A percentile compares a stretch with the other conserved stretches of the same genome.
phyloP scores from a whole-genome alignment of 1,284 basidiomycete species.

The Peniophora sp. region DNA sequence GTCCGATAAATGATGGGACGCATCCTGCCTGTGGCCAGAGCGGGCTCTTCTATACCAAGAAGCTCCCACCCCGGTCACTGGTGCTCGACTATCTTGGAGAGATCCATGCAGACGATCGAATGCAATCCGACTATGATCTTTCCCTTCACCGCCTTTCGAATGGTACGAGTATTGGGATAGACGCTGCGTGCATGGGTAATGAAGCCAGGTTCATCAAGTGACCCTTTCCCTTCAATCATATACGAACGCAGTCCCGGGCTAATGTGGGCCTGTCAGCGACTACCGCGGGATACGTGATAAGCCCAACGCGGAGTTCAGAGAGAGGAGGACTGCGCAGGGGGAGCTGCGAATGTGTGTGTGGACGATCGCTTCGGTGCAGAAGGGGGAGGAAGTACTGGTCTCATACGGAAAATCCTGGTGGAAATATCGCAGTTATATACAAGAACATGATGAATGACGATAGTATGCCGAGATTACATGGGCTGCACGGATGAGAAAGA shows the following conservation, averaged over 20 bases:
- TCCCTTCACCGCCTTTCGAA: constrained; percentile 58
- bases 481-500: no score
- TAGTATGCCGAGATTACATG: constrained; percentile 1
- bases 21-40: constrained; percentile 81
- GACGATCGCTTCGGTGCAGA: constrained; percentile 56
- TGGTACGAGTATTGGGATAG: constrained; percentile 56
- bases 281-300: constrained; percentile 63
- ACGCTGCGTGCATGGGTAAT: constrained; percentile 73
- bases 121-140: constrained; percentile 78
- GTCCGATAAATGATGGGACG: constrained; percentile 28
- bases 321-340: constrained; percentile 46
- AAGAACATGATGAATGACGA: constrained; percentile 5
- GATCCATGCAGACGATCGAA: constrained; percentile 70
- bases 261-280: constrained; percentile 51
- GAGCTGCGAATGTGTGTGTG: constrained; percentile 75
- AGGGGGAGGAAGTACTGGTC: constrained; percentile 82
- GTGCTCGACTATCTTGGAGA: constrained; percentile 82
- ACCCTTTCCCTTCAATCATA: no score
- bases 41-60: constrained; percentile 74
- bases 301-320: constrained; percentile 73
- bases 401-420: constrained; percentile 95
- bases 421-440: constrained; percentile 20
- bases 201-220: constrained; percentile 61
- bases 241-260: no score
- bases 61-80: constrained; percentile 56